phyloP scores from a whole-genome alignment of 768 basidiomycete genomes.

The Lentinula lateritia region DNA sequence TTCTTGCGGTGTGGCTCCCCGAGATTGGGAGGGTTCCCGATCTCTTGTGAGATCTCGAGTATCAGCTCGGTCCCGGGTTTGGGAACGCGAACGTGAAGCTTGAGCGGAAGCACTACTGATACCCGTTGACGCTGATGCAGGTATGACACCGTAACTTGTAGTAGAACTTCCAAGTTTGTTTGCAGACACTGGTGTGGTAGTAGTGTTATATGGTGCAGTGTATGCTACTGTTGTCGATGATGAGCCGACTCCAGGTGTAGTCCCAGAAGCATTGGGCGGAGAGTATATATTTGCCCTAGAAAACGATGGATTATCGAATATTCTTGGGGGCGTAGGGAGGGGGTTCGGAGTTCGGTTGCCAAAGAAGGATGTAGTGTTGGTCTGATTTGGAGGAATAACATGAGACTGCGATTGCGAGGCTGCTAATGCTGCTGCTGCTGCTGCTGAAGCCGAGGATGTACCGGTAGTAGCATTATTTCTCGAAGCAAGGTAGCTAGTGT shows the following conservation, averaged over 20 bases:
- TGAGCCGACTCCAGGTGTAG: background rate
- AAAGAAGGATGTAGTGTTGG: background rate
- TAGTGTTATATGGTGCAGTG: too few species aligned
- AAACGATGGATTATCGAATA: background rate
- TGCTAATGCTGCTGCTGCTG: background rate
- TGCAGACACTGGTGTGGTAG: background rate
- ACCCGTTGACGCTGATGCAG: background rate
- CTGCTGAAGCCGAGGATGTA: conserved; percentile 6
- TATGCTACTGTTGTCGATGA: background rate
- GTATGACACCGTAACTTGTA: background rate
- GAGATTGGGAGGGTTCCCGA: background rate
- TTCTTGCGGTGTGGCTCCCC: background rate
- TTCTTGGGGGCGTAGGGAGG: conserved; percentile 3
- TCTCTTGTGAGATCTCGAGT: background rate
- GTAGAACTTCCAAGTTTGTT: background rate
- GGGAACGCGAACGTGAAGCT: background rate
- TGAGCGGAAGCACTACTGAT: conserved; percentile 8
- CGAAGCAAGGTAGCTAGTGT: background rate
- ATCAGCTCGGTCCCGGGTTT: background rate
- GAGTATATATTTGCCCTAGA: background rate
- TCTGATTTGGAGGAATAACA: conserved; percentile 3
- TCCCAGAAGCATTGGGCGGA: background rate
- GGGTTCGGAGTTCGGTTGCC: conserved; percentile 2
- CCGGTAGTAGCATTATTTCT: background rate
- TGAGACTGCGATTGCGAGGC: background rate